Evolutionary conservation across 495 filamentous ascomycete species (phyloP), one percentile per base, ranked within the genome.

Genomic region (Chaetomium tenue): DNA sequence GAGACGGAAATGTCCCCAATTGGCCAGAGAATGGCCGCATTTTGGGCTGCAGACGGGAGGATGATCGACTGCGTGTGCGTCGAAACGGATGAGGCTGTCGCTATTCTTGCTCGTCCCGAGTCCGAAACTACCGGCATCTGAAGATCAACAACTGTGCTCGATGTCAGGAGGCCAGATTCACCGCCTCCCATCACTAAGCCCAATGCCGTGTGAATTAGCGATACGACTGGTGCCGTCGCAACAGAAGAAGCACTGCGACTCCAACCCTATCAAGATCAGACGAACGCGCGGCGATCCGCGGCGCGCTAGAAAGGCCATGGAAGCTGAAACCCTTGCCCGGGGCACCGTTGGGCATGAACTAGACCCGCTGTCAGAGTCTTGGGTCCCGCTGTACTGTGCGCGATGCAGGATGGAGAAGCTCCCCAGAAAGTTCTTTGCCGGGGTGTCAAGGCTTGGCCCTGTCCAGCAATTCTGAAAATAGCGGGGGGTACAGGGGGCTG

Each of bases 1-100:
- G 68, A 70, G 66, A 60, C 66, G 67, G 63, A 63, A 69, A 52
- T 51, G 5, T 42, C 58, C 66, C 73, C 71, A 72, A 74, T 75
- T 75, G 73, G 73, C 60, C 61, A 44, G 42, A 47, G n/a, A 56
- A 57, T 18, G 67, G 68, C 60, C 48, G 61, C 58, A 58, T 66
- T 47, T 60, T 40, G 62, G 71, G 69, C 65, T 71, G 70, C 68
- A 71, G 65, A 28, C 48, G 63, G 59, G 63, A 64, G 64, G 67
- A 58, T 58, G 68, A 70, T 70, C 70, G 64, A 23, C 62, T 65
- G 55, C 58, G 54, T 7, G 22, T 26, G 48, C 48, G 48, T 52
- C 48, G 48, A 52, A 52, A 52, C 48, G 23, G 22, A 52, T 26
- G 48, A 26, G 48, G 48, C 22, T 52, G 55, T n/a, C 20, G 48